These are phyloP conservation scores for Colletotrichum tamarilloi DNA, from an alignment of 2,329 filamentous ascomycete species.

Conservation along the genomic window DNA sequence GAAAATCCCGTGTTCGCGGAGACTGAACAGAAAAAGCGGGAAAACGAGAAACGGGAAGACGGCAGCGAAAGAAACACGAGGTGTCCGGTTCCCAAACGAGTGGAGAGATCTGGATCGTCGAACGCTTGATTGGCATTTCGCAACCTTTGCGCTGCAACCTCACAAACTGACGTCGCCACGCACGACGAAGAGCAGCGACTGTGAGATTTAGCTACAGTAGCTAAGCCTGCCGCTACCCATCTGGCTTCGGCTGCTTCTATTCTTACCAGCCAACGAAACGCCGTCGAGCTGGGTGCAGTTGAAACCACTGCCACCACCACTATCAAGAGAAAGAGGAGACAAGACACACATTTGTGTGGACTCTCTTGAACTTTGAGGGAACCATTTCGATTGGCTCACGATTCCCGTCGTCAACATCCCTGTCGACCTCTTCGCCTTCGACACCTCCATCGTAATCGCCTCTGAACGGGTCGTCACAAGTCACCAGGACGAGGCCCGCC, in stretches of 20 bases:
- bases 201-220: too few species aligned
- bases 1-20: background rate
- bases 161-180: background rate
- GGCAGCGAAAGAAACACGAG: constrained; percentile 1
- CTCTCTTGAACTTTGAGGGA: background rate
- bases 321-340: background rate
- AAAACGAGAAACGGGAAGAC: background rate
- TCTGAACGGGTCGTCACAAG: background rate
- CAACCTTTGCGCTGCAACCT: background rate
- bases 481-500: background rate
- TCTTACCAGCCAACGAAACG: constrained; percentile 25
- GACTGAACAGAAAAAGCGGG: background rate
- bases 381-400: constrained; percentile 24
- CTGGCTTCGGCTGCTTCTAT: constrained; percentile 5
- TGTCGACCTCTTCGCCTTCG: background rate
- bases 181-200: background rate
- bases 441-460: background rate
- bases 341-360: background rate
- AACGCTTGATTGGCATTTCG: constrained; percentile 3
- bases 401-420: constrained; percentile 7
- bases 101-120: constrained; percentile 1
- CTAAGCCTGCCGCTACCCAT: background rate
- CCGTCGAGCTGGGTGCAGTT: background rate
- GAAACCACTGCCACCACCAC: background rate
- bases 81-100: background rate